These are phyloP conservation scores for Aspergillus ruber DNA, from an alignment of 2,329 filamentous ascomycete genomes.

Conservation along the genomic window DNA sequence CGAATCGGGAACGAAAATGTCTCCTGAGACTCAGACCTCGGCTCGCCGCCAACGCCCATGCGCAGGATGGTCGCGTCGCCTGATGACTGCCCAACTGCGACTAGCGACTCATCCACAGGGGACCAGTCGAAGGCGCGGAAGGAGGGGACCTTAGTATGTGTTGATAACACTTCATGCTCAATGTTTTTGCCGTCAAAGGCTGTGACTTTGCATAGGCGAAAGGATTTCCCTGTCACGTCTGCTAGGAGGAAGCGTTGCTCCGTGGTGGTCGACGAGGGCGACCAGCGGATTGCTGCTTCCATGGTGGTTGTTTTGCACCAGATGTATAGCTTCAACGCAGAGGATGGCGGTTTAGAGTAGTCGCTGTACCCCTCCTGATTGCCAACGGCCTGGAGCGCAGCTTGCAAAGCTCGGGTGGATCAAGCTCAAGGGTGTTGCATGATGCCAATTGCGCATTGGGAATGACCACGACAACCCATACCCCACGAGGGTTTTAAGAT, in stretches of 20 bases:
- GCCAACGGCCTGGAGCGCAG: not conserved
- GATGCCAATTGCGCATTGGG: constrained; percentile 1
- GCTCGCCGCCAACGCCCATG: constrained; percentile 37
- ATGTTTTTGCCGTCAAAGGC: constrained; percentile 35
- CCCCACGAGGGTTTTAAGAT: too few species aligned
- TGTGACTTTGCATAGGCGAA: constrained; percentile 51
- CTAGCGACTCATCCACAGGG: constrained; percentile 49
- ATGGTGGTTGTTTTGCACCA: constrained; percentile 11
- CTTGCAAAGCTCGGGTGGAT: constrained; percentile 3
- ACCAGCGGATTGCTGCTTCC: constrained; percentile 56
- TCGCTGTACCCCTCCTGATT: too few species aligned
- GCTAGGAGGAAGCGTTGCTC: constrained; percentile 55
- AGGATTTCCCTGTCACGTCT: constrained; percentile 54
- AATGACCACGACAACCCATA: not conserved
- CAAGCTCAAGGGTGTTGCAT: constrained; percentile 3
- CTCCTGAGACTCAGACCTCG: constrained; percentile 32
- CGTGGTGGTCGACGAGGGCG: constrained; percentile 49
- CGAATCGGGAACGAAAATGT: constrained; percentile 51
- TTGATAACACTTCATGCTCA: constrained; percentile 48
- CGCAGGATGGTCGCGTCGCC: constrained; percentile 56
- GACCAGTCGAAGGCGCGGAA: constrained; percentile 64
- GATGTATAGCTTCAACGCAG: not conserved
- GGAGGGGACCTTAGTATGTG: constrained; percentile 50
- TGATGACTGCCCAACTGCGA: constrained; percentile 56
- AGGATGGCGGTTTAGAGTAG: too few species aligned